Conservation (phyloP, 129 eudicot genomes). For the Gnaphalium uliginosum region DNA sequence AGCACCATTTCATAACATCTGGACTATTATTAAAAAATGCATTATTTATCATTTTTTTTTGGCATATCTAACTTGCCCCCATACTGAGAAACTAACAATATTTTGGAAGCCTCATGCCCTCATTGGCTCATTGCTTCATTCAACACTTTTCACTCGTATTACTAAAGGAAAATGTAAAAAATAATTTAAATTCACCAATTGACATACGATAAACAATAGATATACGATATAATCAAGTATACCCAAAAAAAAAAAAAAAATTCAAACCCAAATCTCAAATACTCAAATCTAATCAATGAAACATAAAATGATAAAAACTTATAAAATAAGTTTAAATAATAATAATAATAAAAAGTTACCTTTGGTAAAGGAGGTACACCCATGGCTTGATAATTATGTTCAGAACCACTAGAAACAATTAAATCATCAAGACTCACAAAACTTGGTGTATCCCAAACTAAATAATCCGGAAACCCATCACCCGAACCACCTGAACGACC, state of each 20-base stretch:
- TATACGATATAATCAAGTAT: neutral
- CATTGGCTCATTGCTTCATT: too few relatives aligned
- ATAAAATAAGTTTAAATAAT: neutral
- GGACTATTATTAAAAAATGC: too few relatives aligned
- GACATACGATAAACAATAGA: too few relatives aligned
- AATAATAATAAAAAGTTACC: slow-evolving; percentile 32
- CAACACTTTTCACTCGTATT: too few relatives aligned
- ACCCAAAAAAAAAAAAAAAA: neutral
- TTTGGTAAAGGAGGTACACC: slow-evolving; percentile 87
- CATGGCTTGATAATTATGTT: slow-evolving; percentile 62
- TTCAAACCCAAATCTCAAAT: neutral
- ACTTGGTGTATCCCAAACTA: slow-evolving; percentile 84
- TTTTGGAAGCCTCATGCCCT: too few relatives aligned
- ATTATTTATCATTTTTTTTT: too few relatives aligned
- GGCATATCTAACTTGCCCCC: too few relatives aligned
- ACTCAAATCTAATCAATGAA: neutral
- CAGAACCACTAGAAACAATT: slow-evolving; percentile 52
- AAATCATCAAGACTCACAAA: slow-evolving; percentile 75
- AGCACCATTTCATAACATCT: too few relatives aligned
- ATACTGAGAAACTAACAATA: too few relatives aligned
- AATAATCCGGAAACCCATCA: slow-evolving; percentile 45
- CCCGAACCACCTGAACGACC: slow-evolving; percentile 36
- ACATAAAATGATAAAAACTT: neutral
- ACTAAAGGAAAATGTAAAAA: too few relatives aligned
- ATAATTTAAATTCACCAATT: too few relatives aligned